Percentiles rank a stretch among this genome's conserved stretches.
Conservation (phyloP, 2,329 filamentous ascomycete species). For the Knufia fluminis region DNA sequence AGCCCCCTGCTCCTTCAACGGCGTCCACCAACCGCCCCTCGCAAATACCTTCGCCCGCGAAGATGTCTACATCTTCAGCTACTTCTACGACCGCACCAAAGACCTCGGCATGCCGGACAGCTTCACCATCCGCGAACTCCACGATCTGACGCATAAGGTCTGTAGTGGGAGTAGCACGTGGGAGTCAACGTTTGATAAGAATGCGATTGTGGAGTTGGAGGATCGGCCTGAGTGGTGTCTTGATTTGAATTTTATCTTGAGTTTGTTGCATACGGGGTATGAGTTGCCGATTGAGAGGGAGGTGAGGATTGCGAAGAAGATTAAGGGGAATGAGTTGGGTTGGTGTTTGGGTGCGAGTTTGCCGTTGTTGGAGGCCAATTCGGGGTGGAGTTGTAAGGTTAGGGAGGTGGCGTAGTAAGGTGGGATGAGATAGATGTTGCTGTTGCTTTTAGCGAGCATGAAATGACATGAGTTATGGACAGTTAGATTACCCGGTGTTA, state of each 20-base stretch:
- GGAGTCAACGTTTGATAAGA: constrained; percentile 60
- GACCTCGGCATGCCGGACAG: constrained; percentile 97
- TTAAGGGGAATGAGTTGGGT: constrained; percentile 89
- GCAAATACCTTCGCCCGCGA: constrained; percentile 85
- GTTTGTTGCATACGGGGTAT: constrained; percentile 86
- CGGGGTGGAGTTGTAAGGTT: constrained; percentile 84
- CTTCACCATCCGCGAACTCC: constrained; percentile 84
- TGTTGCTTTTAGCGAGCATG: not conserved
- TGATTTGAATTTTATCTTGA: constrained; percentile 94
- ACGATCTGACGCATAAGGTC: constrained; percentile 74
- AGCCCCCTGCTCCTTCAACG: constrained; percentile 95
- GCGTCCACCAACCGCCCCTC: constrained; percentile 85
- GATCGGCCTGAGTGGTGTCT: constrained; percentile 85
- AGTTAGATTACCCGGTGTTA: no score
- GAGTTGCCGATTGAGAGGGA: constrained; percentile 96
- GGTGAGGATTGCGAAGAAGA: constrained; percentile 98
- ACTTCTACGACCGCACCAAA: constrained; percentile 92
- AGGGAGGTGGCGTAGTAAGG: constrained; percentile 55
- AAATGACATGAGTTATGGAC: no score
- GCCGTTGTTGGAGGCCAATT: constrained; percentile 68
- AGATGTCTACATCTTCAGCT: constrained; percentile 93
- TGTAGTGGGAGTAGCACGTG: constrained; percentile 70
- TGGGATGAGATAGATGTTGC: not conserved
- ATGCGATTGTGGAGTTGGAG: constrained; percentile 68
- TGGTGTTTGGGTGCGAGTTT: constrained; percentile 97